Base-by-base conservation (phyloP, 495 filamentous ascomycete genomes). In the Penicillium subrubescens region DNA sequence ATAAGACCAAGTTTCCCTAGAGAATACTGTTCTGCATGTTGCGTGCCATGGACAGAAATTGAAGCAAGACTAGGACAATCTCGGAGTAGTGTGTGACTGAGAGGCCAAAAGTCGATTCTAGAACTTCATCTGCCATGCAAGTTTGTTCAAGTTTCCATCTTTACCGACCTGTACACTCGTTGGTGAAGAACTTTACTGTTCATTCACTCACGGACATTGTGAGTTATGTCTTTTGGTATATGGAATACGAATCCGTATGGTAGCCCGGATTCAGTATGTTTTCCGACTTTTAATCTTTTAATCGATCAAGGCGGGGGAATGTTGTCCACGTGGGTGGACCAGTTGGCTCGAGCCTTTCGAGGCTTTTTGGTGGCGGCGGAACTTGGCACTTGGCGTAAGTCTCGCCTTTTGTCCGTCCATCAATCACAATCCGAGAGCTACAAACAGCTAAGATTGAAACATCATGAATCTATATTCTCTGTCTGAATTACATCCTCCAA, bases 261-360 rank as follows among this genome's bases (percentile, higher is more conserved):
- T 44, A 7, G 2, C 17, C 17, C 39, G n/a, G 1, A n/a, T 15
- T 43, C 39, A 27, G 25, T 27, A 27, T 27, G 25, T n/a, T 5
- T 1, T 33, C 31, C 39, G 15, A 43, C 14, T 7, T 43, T 43
- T 43, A 17, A 43, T 43, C 14, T 0, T 43, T 43, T 43, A 17
- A 43, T 43, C 39, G n/a, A 21, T 46, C 43, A 8, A 17, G 5
- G 37, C 21, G 7, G 19, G 35, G 53, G 11, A 56, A 37, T n/a
- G 35, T 17, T 15, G 55, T 14, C 56, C 56, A 58, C 56, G 56
- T 58, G 56, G 35, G 56, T 31, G 56, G 23, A 27, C 25, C 14
- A 8, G 5, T 31, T 44, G 23, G 31, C 31, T 33, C 31, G 31
- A 33, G 56, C 35, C 35, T 29, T 35, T 1, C 12, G 3, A 14